Percentiles rank a stretch among this genome's conserved stretches.
Conservation (phyloP, 192 early-diverging fungal genomes). For the Chytriomyces sp. region DNA sequence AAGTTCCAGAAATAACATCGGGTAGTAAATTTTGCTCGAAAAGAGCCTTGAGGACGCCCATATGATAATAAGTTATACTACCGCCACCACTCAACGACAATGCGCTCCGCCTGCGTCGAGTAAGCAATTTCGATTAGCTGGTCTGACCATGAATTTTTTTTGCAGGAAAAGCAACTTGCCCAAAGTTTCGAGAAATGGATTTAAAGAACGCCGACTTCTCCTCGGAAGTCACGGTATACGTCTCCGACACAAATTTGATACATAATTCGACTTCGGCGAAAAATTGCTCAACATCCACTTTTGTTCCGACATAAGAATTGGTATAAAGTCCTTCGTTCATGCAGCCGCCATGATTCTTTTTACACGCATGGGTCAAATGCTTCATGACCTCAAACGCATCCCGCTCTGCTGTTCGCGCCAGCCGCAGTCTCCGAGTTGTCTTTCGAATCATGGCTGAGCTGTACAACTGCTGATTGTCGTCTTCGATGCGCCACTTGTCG, state of each 20-base stretch:
- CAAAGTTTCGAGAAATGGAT: constrained; percentile 69
- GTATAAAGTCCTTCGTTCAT: constrained; percentile 77
- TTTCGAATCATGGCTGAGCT: constrained; percentile 70
- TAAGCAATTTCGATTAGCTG: neutral
- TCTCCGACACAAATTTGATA: constrained; percentile 39
- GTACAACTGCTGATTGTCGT: constrained; percentile 54
- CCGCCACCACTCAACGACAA: constrained; percentile 82
- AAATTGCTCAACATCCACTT: constrained; percentile 70
- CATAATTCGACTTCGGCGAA: constrained; percentile 61
- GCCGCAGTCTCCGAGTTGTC: constrained; percentile 31
- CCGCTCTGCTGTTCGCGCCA: constrained; percentile 2
- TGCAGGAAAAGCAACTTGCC: constrained; percentile 24
- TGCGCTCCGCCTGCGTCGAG: constrained; percentile 53
- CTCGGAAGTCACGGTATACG: constrained; percentile 26
- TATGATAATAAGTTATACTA: constrained; percentile 53
- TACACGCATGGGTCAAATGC: constrained; percentile 59
- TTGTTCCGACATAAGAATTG: constrained; percentile 76
- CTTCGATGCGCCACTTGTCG: constrained; percentile 67
- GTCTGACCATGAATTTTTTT: neutral
- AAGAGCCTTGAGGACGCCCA: constrained; percentile 75
- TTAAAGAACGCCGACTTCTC: constrained; percentile 72
- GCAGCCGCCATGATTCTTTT: constrained; percentile 76
- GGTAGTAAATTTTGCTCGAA: constrained; percentile 73
- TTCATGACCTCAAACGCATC: constrained; percentile 24
- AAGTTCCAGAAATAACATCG: constrained; percentile 79